Conservation (phyloP, 2,329 filamentous ascomycete species). For the Colletotrichum horii region DNA sequence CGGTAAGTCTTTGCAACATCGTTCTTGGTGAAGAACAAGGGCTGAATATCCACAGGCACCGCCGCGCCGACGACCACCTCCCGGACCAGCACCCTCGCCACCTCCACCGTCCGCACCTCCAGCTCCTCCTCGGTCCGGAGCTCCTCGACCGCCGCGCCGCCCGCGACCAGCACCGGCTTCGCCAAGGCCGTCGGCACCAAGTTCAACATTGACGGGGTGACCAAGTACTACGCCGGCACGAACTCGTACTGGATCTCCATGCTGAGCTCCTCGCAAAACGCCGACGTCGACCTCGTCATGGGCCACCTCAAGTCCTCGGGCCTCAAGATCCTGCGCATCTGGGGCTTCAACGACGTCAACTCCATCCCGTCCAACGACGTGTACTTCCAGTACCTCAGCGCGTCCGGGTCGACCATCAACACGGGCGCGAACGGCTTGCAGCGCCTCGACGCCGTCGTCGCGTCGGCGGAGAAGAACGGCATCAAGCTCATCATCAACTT, state of each 20-base stretch:
- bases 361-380: conserved; percentile 33
- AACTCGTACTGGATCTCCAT: conserved; percentile 65
- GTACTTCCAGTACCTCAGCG: conserved; percentile 55
- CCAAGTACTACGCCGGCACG: conserved; percentile 56
- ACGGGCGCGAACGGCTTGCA: conserved; percentile 65
- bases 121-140: conserved; percentile 10
- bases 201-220: conserved; percentile 49
- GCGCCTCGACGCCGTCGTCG: conserved; percentile 66
- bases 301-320: conserved; percentile 54
- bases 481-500: conserved; percentile 70
- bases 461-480: conserved; percentile 60
- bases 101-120: not conserved
- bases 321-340: conserved; percentile 62
- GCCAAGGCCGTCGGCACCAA: conserved; percentile 30
- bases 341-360: conserved; percentile 67
- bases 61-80: conserved; percentile 22
- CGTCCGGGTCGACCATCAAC: conserved; percentile 61
- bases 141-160: conserved; percentile 16
- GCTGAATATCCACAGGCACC: not conserved
- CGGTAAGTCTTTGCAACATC: conserved; percentile 22
- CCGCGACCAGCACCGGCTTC: conserved; percentile 23
- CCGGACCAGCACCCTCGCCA: conserved; percentile 9
- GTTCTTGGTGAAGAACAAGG: too few relatives aligned
- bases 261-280: conserved; percentile 48
- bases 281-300: conserved; percentile 60